Conservation (phyloP, 345 rosid species). For the Populus simonii region DNA sequence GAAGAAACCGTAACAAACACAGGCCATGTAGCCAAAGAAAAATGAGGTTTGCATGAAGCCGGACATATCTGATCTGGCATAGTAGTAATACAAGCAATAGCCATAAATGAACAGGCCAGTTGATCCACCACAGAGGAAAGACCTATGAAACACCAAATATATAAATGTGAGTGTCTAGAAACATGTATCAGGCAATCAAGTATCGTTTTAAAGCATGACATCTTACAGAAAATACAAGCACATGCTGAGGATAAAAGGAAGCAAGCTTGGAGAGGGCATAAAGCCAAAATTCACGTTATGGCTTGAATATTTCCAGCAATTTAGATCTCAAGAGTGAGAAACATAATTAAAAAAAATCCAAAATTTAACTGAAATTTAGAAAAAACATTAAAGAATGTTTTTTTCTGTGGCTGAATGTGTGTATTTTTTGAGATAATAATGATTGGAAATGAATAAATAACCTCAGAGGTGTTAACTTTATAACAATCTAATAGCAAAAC, state of each 20-base stretch:
- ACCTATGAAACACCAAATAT: slow-evolving; percentile 20
- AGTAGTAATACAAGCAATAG: slow-evolving; percentile 47
- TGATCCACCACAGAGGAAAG: slow-evolving; percentile 50
- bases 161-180: neutral
- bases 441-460: neutral
- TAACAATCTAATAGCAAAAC: neutral
- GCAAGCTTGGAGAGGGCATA: neutral
- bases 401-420: neutral
- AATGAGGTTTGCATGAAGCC: slow-evolving; percentile 52
- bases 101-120: slow-evolving; percentile 43
- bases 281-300: neutral
- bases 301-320: neutral
- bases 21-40: slow-evolving; percentile 59
- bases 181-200: neutral
- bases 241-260: neutral
- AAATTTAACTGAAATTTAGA: neutral
- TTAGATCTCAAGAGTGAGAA: neutral
- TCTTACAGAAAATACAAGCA: neutral
- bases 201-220: neutral
- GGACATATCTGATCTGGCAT: slow-evolving; percentile 42
- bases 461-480: neutral
- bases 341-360: neutral
- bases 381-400: neutral
- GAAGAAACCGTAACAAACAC: slow-evolving; percentile 48
- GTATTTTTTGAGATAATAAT: neutral